Evolutionary conservation across 2,329 filamentous ascomycete genomes (phyloP).

Genomic region (Curvularia hawaiiensis): DNA sequence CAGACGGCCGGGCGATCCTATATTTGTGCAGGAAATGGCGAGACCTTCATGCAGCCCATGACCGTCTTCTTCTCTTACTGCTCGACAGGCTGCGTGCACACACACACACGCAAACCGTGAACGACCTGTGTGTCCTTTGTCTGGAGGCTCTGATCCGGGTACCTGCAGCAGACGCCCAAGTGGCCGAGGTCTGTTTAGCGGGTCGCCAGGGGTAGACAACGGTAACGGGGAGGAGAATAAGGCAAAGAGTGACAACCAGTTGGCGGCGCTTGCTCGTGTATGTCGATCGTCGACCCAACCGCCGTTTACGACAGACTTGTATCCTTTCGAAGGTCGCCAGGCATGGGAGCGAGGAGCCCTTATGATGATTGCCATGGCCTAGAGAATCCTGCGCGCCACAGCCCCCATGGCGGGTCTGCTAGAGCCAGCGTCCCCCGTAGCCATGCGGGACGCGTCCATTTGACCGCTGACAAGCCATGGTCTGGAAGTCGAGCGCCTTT

Average conservation of each 20-base stretch:
- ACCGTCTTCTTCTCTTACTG: slow-evolving; percentile 13
- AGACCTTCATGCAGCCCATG: slow-evolving; percentile 28
- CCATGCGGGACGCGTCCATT: slow-evolving; percentile 24
- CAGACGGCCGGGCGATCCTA: slow-evolving; percentile 17
- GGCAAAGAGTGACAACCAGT: slow-evolving; percentile 33
- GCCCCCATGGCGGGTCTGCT: slow-evolving; percentile 27
- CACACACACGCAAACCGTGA: not conserved
- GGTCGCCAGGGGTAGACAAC: slow-evolving; percentile 12
- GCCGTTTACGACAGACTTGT: slow-evolving; percentile 21
- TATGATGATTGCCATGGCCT: slow-evolving; percentile 35
- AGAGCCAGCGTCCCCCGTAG: slow-evolving; percentile 31
- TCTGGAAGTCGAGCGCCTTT: slow-evolving; percentile 13
- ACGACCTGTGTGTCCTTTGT: slow-evolving; percentile 5
- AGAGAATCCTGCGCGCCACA: slow-evolving; percentile 36
- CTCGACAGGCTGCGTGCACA: not conserved
- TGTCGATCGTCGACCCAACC: slow-evolving; percentile 32
- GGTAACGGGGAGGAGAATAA: slow-evolving; percentile 15
- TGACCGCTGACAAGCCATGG: slow-evolving; percentile 28
- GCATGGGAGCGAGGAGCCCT: slow-evolving; percentile 32
- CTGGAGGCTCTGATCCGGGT: slow-evolving; percentile 9
- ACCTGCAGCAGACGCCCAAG: slow-evolving; percentile 24
- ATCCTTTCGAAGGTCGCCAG: slow-evolving; percentile 23
- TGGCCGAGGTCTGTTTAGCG: slow-evolving; percentile 18
- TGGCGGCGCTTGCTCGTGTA: slow-evolving; percentile 20
- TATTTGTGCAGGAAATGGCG: slow-evolving; percentile 24